A percentile compares a stretch with the other conserved stretches of the same genome.
These are phyloP conservation scores for Penicillium lagena DNA, from an alignment of 495 filamentous ascomycete species.

Conservation along the genomic window DNA sequence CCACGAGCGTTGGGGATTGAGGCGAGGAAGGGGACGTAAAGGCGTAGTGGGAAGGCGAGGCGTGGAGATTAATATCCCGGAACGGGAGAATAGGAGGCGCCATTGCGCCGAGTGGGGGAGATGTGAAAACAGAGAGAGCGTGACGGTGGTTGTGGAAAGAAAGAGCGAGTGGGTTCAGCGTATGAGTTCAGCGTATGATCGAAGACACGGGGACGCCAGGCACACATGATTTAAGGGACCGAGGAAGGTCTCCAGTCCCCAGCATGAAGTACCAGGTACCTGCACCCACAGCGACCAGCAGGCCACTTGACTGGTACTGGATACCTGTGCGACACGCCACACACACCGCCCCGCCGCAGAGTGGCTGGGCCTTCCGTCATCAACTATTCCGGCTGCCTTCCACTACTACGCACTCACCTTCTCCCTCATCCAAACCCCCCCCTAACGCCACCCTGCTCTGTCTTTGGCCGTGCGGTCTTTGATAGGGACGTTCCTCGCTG, in stretches of 20 bases:
- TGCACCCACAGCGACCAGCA: neutral
- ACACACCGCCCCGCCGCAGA: conserved; percentile 25
- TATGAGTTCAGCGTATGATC: neutral
- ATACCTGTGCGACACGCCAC: conserved; percentile 1
- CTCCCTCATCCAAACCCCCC: neutral
- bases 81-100: conserved; percentile 63
- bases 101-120: conserved; percentile 36
- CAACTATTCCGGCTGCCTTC: conserved; percentile 17
- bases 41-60: conserved; percentile 85
- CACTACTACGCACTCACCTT: conserved; percentile 2
- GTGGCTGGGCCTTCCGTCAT: conserved; percentile 27
- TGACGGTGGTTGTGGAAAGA: no score
- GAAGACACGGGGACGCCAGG: conserved; percentile 9
- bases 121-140: conserved; percentile 1
- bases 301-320: conserved; percentile 9
- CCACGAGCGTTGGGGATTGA: conserved; percentile 74
- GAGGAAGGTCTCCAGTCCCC: neutral
- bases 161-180: neutral
- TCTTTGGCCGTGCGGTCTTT: no score
- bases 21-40: conserved; percentile 95
- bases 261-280: no score
- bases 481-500: neutral
- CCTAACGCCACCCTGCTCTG: neutral
- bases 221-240: conserved; percentile 22
- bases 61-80: conserved; percentile 92